Percentiles rank a stretch among this genome's conserved stretches.
phyloP scores from a whole-genome alignment of 371 early-diverging fungal genomes.

The Circinella umbellata region DNA sequence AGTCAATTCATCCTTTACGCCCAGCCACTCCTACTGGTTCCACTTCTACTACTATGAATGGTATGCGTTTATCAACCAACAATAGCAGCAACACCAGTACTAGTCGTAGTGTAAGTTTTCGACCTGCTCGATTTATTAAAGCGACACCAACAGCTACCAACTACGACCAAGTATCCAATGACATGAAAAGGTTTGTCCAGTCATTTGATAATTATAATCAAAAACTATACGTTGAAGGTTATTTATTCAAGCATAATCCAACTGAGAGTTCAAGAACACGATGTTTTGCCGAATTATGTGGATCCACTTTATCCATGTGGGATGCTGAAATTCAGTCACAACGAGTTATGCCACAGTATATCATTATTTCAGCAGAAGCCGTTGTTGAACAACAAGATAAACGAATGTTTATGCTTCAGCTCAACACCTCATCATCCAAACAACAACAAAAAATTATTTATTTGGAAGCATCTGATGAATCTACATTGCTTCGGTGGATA shows the following conservation, averaged over 20 bases:
- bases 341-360: constrained; percentile 65
- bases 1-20: background rate
- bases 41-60: background rate
- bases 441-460: constrained; percentile 45
- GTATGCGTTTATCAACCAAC: background rate
- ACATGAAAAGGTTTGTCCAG: constrained; percentile 35
- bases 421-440: constrained; percentile 31
- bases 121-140: constrained; percentile 29
- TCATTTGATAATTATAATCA: constrained; percentile 60
- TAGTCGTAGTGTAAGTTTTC: constrained; percentile 21
- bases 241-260: constrained; percentile 64
- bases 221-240: constrained; percentile 75
- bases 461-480: constrained; percentile 59
- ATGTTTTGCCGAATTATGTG: constrained; percentile 74
- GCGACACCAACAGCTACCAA: background rate
- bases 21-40: background rate
- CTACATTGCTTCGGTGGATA: constrained; percentile 56
- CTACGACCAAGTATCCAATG: constrained; percentile 4
- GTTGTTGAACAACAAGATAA: constrained; percentile 46
- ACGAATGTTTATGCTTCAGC: constrained; percentile 43
- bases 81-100: background rate
- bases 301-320: constrained; percentile 71
- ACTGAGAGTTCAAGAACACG: constrained; percentile 59
- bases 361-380: constrained; percentile 63
- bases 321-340: constrained; percentile 42